Base-by-base conservation (phyloP, 2,329 filamentous ascomycete genomes). In the Sclerotinia glacialis region DNA sequence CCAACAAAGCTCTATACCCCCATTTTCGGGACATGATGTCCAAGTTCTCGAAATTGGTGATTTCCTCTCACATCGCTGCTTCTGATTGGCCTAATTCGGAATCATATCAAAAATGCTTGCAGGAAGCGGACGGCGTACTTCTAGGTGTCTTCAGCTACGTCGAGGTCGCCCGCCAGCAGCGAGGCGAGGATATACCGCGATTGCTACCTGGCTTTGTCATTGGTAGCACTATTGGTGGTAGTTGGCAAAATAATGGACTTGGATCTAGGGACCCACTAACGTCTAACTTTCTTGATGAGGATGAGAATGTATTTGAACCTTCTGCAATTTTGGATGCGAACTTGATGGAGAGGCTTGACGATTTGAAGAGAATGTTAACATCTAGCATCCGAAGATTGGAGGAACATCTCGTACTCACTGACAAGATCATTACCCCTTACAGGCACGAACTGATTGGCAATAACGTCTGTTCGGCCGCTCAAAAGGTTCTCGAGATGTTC, bases 21-120 rank as follows among this genome's bases (percentile, higher is more conserved):
- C 93, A 98, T 78, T 99, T 99, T 79, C 85, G 95, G 64, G 95
- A 98, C 76, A 98, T 98, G 89, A 99, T 99, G 95, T 98, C 95
- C 54, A 93, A 96, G 74, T 99, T 99, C 78, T 98, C 95, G n/a
- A 99, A 99, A 78, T 83, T 99, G 12, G 95, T 99, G 54, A 89
- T 99, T 59, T 99, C 95, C 3, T 98, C 95, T 18, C 95, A 99
- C 76, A 97, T 99, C 76, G 95, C 95, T 49, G 93, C 94, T 7
- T 92, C 94, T 44, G 95, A 99, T 79, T 98, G 93, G 87, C 93
- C 94, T 11, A 93, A 94, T 65, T 89, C 92, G 21, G 95, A 99
- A 78, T 96, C 94, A 0, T 91, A 94, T 69, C 89, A 95, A 65
- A 99, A 99, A 77, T 99, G 95, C 75, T 79, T 98, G 71, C 92